Percentiles rank a stretch among this genome's conserved stretches.
These are phyloP conservation scores for Tremellales sp. DNA, from an alignment of 1,284 basidiomycete genomes.

Conservation along the genomic window DNA sequence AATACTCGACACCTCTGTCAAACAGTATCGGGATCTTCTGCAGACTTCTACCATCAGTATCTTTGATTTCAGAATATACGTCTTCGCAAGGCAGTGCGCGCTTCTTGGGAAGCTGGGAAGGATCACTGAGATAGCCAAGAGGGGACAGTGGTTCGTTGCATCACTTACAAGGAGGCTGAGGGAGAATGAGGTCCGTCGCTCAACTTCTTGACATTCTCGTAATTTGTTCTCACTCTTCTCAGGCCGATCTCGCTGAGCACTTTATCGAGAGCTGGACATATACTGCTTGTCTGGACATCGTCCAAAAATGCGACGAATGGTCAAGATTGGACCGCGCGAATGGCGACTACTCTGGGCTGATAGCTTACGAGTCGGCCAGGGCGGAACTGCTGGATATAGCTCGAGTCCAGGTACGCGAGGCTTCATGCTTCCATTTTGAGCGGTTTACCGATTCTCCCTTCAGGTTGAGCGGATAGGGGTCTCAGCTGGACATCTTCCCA, in stretches of 20 bases:
- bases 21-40: conserved; percentile 84
- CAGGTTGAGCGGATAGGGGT: conserved; percentile 45
- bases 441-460: neutral
- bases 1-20: conserved; percentile 72
- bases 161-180: conserved; percentile 52
- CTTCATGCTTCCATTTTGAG: too few species aligned
- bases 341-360: conserved; percentile 58
- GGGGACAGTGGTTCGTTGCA: conserved; percentile 49
- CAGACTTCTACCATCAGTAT: conserved; percentile 86
- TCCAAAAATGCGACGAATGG: conserved; percentile 81
- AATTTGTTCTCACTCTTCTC: conserved; percentile 18
- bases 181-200: conserved; percentile 63
- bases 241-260: conserved; percentile 67
- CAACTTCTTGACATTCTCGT: conserved; percentile 1
- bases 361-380: conserved; percentile 44
- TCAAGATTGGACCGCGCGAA: conserved; percentile 47
- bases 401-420: conserved; percentile 37
- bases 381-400: conserved; percentile 46
- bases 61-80: conserved; percentile 89
- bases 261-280: conserved; percentile 95
- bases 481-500: conserved; percentile 33
- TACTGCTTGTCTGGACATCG: conserved; percentile 79
- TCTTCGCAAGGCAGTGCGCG: conserved; percentile 79
- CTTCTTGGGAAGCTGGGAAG: conserved; percentile 76
- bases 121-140: conserved; percentile 73